phyloP scores from a whole-genome alignment of 768 basidiomycete species.

The Lentinula sp. region DNA sequence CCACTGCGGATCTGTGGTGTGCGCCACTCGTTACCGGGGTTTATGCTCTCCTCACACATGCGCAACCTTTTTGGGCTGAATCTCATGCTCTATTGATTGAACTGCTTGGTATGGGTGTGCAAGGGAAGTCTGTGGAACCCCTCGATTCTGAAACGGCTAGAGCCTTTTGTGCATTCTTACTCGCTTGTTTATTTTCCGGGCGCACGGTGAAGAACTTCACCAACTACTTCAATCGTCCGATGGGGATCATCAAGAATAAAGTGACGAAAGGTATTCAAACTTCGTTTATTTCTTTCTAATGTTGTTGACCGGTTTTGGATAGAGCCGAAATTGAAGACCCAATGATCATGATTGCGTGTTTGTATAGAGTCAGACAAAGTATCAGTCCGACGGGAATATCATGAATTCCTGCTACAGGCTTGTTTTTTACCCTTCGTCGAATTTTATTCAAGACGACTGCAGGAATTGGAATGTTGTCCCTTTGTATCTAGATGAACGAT shows the following conservation, averaged over 20 bases:
- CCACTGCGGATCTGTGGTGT: constrained; percentile 78
- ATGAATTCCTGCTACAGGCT: too few relatives aligned
- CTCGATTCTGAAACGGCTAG: constrained; percentile 62
- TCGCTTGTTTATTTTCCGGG: constrained; percentile 54
- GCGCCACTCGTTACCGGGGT: constrained; percentile 73
- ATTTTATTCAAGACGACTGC: too few relatives aligned
- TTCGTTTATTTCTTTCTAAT: background rate
- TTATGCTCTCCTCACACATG: constrained; percentile 79
- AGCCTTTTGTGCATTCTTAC: constrained; percentile 63
- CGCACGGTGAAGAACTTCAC: constrained; percentile 63
- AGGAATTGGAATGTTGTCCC: background rate
- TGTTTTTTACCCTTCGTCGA: too few relatives aligned
- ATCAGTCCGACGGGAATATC: too few relatives aligned
- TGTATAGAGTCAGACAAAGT: background rate
- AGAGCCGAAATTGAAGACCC: constrained; percentile 3
- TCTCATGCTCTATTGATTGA: constrained; percentile 42
- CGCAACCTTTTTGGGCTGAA: constrained; percentile 79
- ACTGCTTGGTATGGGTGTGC: constrained; percentile 32
- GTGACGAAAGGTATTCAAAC: background rate
- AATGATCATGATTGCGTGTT: background rate
- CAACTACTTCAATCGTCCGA: background rate
- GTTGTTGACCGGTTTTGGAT: background rate
- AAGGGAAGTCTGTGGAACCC: constrained; percentile 32
- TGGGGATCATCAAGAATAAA: background rate
- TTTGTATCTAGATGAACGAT: background rate